Evolutionary conservation across 108 stramenopile genomes (phyloP), one percentile per base, ranked within the genome.

Genomic region (Nitzschia inconspicua): DNA sequence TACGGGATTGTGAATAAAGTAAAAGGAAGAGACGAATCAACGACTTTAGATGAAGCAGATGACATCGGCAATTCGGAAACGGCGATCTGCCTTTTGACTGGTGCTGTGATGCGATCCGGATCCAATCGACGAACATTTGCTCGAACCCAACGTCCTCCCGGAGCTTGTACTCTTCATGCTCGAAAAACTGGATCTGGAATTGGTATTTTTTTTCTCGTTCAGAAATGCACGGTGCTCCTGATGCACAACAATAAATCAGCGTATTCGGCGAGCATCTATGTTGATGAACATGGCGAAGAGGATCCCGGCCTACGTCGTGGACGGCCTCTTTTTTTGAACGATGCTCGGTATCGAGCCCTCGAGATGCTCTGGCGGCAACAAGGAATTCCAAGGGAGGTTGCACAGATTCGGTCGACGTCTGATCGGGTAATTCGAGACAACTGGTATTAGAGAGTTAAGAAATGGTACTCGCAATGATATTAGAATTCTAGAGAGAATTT

Each of bases 221-320:
- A 90, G 53, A 95, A 95, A 68, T 92, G 91, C 59, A 89, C 89
- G 9, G 87, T 96, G 0, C 88, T 96, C 27, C 75, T 96, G 40
- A 90, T 96, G 77, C 86, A 89, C 74, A 94, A 93, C 67, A 85
- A 91, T 68, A 94, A 94, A 41, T 88, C 93, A 22, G 93, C 93
- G 7, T 96, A 96, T 57, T 94, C 84, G 47, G 75, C 81, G 13
- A 93, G 91, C 67, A 63, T 94, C 13, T 96, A 93, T 59, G 90
- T 96, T 25, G 95, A 96, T 64, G 84, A 91, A 53, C 83, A 96
- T 46, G 95, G 95, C 9, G 95, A 96, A 76, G 95, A 96, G 70
- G 93, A 96, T 69, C 85, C 85, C 25, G 83, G 88, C 6, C 77
- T 96, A 2, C 65, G 84, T 7, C 70, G 93, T 26, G 89, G 94